A percentile compares a stretch with the other conserved stretches of the same genome.
Evolutionary conservation across 106 monocot genomes (phyloP).

Genomic region (Acanthochlamys bracteata): DNA sequence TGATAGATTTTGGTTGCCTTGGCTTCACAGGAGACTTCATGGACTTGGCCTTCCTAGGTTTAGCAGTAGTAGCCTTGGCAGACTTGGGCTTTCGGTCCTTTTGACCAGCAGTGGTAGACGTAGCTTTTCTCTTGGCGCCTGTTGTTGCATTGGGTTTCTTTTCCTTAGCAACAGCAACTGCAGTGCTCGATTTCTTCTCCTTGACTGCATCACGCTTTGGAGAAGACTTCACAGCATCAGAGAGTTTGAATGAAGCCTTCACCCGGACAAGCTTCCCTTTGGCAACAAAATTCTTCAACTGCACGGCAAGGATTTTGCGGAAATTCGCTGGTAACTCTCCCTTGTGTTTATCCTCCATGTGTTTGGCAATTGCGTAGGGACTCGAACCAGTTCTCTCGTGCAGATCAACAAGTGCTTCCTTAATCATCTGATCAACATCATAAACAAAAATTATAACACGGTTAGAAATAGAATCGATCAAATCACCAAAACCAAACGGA

Average conservation of each 20-base stretch:
- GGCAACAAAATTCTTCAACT: constrained; percentile 43
- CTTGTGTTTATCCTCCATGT: constrained; percentile 70
- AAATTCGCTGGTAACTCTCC: constrained; percentile 43
- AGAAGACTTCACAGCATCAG: constrained; percentile 21
- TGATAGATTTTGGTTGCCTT: constrained; percentile 46
- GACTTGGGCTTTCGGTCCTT: constrained; percentile 2
- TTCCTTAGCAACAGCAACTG: constrained; percentile 3
- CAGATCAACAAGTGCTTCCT: constrained; percentile 52
- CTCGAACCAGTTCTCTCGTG: constrained; percentile 58
- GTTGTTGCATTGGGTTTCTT: background rate
- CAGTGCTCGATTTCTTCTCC: constrained; percentile 5
- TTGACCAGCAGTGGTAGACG: constrained; percentile 4
- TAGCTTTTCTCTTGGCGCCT: constrained; percentile 4
- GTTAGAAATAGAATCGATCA: background rate
- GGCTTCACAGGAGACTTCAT: constrained; percentile 35
- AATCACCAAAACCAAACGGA: background rate
- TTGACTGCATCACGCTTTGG: constrained; percentile 6
- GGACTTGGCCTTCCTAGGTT: constrained; percentile 16
- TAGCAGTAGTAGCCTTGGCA: background rate
- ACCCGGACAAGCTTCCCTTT: constrained; percentile 68
- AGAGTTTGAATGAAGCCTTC: constrained; percentile 70
- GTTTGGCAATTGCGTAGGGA: constrained; percentile 68
- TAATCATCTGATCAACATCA: constrained; percentile 46
- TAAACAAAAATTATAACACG: background rate
- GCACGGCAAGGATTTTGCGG: constrained; percentile 46